Conservation (phyloP, 2,329 filamentous ascomycete genomes). For the Ceratocystis colombiana region DNA sequence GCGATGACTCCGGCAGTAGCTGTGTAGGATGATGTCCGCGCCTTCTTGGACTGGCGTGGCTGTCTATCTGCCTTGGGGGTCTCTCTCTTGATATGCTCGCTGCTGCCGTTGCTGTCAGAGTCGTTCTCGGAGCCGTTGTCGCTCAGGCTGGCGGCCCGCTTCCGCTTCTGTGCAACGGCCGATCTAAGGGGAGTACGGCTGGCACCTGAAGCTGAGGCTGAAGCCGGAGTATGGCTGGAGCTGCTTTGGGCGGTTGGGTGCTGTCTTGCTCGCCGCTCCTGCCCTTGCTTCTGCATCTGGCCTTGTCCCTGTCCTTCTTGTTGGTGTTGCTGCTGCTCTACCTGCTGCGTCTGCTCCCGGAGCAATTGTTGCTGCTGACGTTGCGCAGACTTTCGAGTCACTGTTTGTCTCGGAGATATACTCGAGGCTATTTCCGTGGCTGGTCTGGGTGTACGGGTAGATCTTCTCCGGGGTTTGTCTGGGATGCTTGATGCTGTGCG, state of each 20-base stretch:
- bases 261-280: not conserved
- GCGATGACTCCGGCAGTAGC: not conserved
- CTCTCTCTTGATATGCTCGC: not conserved
- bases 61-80: not conserved
- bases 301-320: not conserved
- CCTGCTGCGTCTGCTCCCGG: not conserved
- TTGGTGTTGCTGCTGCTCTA: not conserved
- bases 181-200: conserved; percentile 13
- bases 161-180: conserved; percentile 6
- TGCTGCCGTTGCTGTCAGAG: conserved; percentile 10
- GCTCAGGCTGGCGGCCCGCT: not conserved
- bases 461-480: not conserved
- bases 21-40: not conserved
- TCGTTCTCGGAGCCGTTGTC: conserved; percentile 14
- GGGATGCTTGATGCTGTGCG: not conserved
- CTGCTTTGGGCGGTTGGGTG: not conserved
- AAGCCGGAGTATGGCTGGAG: not conserved
- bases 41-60: conserved; percentile 16
- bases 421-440: not conserved
- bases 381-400: conserved; percentile 6
- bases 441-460: not conserved
- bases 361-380: not conserved
- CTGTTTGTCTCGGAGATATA: conserved; percentile 6
- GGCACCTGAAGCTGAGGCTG: not conserved
- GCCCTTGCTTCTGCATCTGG: not conserved